These are phyloP conservation scores for Globisporangium heterothallicum DNA, from an alignment of 352 stramenopile species.

Conservation along the genomic window DNA sequence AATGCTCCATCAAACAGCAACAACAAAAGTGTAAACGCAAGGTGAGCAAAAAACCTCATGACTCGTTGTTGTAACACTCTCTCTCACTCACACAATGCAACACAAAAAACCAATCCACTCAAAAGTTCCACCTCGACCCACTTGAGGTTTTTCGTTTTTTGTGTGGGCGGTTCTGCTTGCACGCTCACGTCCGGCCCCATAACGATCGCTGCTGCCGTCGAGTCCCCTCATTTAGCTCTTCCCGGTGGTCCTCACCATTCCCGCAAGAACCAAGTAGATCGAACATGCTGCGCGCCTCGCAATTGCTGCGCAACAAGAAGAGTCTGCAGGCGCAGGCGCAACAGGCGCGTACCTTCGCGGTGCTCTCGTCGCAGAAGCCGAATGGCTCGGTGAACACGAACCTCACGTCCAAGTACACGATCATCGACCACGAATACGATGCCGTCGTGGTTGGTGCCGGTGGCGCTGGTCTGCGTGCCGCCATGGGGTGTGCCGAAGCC, in stretches of 20 bases:
- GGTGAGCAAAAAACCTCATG: not conserved
- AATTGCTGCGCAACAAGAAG: slow-evolving; percentile 5
- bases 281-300: slow-evolving; percentile 4
- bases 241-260: slow-evolving; percentile 3
- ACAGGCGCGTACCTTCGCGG: slow-evolving; percentile 17
- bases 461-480: slow-evolving; percentile 89
- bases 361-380: slow-evolving; percentile 17
- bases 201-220: not conserved
- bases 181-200: not conserved
- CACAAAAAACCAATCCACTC: too few species aligned
- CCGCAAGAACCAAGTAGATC: not conserved
- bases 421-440: slow-evolving; percentile 96
- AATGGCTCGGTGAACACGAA: slow-evolving; percentile 21
- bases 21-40: not conserved
- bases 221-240: slow-evolving; percentile 4
- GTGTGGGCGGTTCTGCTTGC: not conserved
- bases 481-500: slow-evolving; percentile 90
- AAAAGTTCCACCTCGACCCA: too few species aligned
- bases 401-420: slow-evolving; percentile 54
- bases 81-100: too few species aligned
- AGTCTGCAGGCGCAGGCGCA: not conserved
- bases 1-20: not conserved
- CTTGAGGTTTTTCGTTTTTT: not conserved
- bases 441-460: slow-evolving; percentile 94
- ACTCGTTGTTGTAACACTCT: too few species aligned